Conservation (phyloP, 805 yeast species). For the Ogataea polymorpha region DNA sequence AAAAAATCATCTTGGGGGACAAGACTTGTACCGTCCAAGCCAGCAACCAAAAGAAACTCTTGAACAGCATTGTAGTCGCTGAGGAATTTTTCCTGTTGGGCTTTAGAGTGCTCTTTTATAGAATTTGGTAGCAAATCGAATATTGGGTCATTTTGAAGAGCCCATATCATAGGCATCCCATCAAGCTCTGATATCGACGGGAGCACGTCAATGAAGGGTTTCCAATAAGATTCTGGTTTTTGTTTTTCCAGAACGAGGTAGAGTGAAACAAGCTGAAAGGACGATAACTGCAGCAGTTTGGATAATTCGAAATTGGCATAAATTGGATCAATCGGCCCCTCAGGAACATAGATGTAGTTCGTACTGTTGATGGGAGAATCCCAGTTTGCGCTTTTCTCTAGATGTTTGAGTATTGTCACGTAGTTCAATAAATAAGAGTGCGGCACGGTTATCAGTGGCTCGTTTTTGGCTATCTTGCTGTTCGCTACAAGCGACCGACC, state of each 20-base stretch:
- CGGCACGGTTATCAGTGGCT: conserved; percentile 54
- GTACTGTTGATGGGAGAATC: conserved; percentile 17
- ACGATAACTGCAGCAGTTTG: conserved; percentile 42
- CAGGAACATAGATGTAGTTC: conserved; percentile 27
- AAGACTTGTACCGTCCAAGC: not conserved
- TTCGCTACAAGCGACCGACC: conserved; percentile 66
- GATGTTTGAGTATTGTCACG: conserved; percentile 47
- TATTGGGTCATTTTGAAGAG: conserved; percentile 28
- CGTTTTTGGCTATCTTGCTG: conserved; percentile 36
- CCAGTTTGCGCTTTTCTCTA: conserved; percentile 34
- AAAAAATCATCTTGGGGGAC: conserved; percentile 37
- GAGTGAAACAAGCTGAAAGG: conserved; percentile 58
- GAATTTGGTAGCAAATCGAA: conserved; percentile 43
- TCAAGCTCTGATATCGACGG: conserved; percentile 56
- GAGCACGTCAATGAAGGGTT: conserved; percentile 61
- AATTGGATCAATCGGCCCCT: conserved; percentile 2
- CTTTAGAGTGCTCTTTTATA: conserved; percentile 37
- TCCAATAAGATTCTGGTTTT: conserved; percentile 52
- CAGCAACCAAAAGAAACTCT: conserved; percentile 21
- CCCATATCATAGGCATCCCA: conserved; percentile 66
- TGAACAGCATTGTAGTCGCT: conserved; percentile 43
- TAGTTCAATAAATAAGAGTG: conserved; percentile 56
- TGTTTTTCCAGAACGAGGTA: conserved; percentile 48
- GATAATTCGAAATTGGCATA: conserved; percentile 23
- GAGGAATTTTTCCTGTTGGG: conserved; percentile 42